Evolutionary conservation across 805 yeast species (phyloP).

Genomic region (Starmerella kuoi): DNA sequence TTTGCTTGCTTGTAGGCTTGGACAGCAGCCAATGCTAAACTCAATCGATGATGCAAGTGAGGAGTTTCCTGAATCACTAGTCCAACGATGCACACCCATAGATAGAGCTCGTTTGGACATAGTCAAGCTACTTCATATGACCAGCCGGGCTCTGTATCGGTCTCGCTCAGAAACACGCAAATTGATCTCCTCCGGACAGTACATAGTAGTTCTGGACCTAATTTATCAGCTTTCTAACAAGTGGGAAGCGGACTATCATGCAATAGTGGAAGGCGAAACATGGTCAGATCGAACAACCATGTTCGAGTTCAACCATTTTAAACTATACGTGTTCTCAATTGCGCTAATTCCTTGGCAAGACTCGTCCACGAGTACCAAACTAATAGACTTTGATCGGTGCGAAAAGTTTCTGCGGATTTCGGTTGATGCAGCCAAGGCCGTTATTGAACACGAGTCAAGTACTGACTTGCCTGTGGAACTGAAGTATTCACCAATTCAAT

Average conservation of each 20-base stretch:
- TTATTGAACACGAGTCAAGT: conserved; percentile 48
- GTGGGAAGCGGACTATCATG: conserved; percentile 57
- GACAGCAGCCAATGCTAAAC: conserved; percentile 65
- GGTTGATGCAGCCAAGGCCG: conserved; percentile 68
- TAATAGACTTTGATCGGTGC: conserved; percentile 48
- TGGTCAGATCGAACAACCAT: conserved; percentile 60
- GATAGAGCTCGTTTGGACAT: conserved; percentile 74
- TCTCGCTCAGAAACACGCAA: conserved; percentile 27
- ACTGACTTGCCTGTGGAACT: conserved; percentile 50
- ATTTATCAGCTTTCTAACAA: conserved; percentile 61
- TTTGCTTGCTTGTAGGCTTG: conserved; percentile 65
- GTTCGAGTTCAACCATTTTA: conserved; percentile 73
- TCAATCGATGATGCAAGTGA: conserved; percentile 41
- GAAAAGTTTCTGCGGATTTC: conserved; percentile 64
- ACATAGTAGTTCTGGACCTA: conserved; percentile 56
- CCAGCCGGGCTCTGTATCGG: conserved; percentile 72
- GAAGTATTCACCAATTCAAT: conserved; percentile 74
- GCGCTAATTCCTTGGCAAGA: conserved; percentile 45
- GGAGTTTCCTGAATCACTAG: conserved; percentile 36
- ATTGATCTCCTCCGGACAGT: conserved; percentile 29
- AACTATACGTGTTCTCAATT: conserved; percentile 67
- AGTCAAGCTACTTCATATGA: conserved; percentile 63
- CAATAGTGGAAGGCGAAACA: conserved; percentile 19
- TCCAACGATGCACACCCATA: conserved; percentile 37
- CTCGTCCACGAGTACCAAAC: conserved; percentile 21